These are phyloP conservation scores for Scheffersomyces stipitis DNA, from an alignment of 805 yeast genomes.

Conservation along the genomic window DNA sequence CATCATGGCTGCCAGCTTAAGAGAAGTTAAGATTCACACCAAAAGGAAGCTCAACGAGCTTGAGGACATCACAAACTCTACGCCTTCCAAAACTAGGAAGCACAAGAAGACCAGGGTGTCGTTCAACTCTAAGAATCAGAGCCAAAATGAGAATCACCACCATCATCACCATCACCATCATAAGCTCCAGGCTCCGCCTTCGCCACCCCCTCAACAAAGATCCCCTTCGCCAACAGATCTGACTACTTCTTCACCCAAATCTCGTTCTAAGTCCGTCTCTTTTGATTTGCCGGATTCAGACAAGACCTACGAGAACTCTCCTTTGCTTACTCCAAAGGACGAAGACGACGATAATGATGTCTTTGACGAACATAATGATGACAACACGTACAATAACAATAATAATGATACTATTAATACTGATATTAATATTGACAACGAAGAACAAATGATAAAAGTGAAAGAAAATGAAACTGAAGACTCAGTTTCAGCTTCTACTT, in stretches of 20 bases:
- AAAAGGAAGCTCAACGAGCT: constrained; percentile 36
- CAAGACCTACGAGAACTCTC: constrained; percentile 29
- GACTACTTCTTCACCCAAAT: constrained; percentile 13
- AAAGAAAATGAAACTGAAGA: not conserved
- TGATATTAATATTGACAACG: constrained; percentile 3
- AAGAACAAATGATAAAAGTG: too few relatives aligned
- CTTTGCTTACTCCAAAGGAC: constrained; percentile 43
- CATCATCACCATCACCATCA: constrained; percentile 3
- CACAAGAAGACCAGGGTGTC: constrained; percentile 24
- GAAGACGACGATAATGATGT: constrained; percentile 36
- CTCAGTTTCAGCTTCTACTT: constrained; percentile 3
- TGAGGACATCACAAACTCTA: constrained; percentile 36
- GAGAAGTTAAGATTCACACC: constrained; percentile 21
- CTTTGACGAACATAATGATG: constrained; percentile 8
- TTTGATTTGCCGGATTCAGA: constrained; percentile 23
- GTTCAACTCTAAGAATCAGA: constrained; percentile 1
- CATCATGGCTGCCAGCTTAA: constrained; percentile 35
- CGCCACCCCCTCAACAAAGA: constrained; percentile 19
- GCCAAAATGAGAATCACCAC: constrained; percentile 1
- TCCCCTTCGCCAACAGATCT: constrained; percentile 24
- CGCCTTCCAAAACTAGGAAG: constrained; percentile 10
- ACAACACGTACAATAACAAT: constrained; percentile 2
- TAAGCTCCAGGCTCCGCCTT: constrained; percentile 7
- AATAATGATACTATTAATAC: constrained; percentile 1
- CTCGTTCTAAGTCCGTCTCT: constrained; percentile 24